Evolutionary conservation across 208 protist genomes (phyloP).

Genomic region (Leishmania major): DNA sequence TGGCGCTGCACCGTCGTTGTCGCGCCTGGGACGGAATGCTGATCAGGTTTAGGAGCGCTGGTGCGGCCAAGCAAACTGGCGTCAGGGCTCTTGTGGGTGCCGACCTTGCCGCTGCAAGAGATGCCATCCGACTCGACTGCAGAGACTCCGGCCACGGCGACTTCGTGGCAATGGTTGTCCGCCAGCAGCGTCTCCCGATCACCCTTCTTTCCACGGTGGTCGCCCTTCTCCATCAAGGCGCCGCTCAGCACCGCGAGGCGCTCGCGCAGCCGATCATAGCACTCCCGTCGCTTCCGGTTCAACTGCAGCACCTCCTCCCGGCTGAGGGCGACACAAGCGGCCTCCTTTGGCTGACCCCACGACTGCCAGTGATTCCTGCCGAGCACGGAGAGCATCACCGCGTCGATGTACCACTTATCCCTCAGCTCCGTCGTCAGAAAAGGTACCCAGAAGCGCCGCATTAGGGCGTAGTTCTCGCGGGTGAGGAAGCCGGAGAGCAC

Average conservation of each 20-base stretch:
- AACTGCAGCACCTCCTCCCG: constrained; percentile 33
- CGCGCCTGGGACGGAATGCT: background rate
- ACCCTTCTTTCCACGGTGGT: constrained; percentile 2
- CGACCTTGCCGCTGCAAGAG: background rate
- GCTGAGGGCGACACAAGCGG: constrained; percentile 18
- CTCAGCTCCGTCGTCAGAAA: constrained; percentile 36
- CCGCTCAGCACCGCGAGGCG: constrained; percentile 40
- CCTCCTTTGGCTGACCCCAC: constrained; percentile 24
- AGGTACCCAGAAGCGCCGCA: constrained; percentile 32
- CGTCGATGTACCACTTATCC: constrained; percentile 54
- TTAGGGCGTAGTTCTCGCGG: constrained; percentile 17
- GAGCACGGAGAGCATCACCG: constrained; percentile 45
- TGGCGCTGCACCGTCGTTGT: constrained; percentile 8
- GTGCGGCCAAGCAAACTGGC: background rate
- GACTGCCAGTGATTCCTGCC: constrained; percentile 38
- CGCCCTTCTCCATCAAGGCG: constrained; percentile 11
- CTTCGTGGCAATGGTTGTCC: constrained; percentile 8
- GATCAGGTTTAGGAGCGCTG: background rate
- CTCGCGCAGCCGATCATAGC: constrained; percentile 40
- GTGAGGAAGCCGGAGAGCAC: constrained; percentile 39
- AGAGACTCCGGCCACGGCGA: background rate
- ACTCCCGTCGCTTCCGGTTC: constrained; percentile 36
- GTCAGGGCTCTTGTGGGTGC: background rate
- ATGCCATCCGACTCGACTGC: background rate
- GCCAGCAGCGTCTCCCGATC: constrained; percentile 12